Base-by-base conservation (phyloP, 2,329 filamentous ascomycete species). In the Colletotrichum sublineola region DNA sequence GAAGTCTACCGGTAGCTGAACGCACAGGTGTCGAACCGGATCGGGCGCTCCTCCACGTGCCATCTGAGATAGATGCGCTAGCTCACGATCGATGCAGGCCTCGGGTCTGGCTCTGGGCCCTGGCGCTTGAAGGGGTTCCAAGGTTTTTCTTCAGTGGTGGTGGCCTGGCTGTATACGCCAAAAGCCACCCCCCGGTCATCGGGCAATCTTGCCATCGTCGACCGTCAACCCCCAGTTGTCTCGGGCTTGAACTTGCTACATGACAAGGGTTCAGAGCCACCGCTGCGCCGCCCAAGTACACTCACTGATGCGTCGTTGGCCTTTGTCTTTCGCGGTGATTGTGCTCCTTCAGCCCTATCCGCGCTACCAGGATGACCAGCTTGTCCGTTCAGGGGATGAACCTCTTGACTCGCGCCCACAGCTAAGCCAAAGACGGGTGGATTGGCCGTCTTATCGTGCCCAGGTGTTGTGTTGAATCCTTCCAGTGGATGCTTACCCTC, bases 221-320 rank as follows among this genome's bases (percentile, higher is more conserved):
- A 18, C n/a, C 18, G n/a, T n/a, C 38, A 24, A 42, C 42, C n/a
- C 29, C 24, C 31, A 57, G 9, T 18, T 15, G 44, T 52, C 65
- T 31, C 36, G 24, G 58, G 52, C 62, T 78, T 79, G n/a, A 79
- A 31, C 38, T 75, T 75, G 24, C 75, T 74, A 29, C 78, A 77
- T 8, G 77, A 76, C 14, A 79, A 36, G 0, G 78, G 77, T 2
- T 72, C 31, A 24, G 63, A 46, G 5, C 24, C 24, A 24, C 24
- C 24, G 24, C 24, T 24, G 24, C 24, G 24, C 24, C 24, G 24
- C 1, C 24, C 1, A 24, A 24, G 24, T 24, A 44, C 5, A 12
- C 12, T 15, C 5, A 12, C 12, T 15, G 40, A 6, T 1, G 14
- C 9, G 42, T 18, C 7, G 3, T 44, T 7, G 42, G 15, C 18